Conservation (phyloP, 2,329 filamentous ascomycete genomes). For the Leptoxyphium fumago region DNA sequence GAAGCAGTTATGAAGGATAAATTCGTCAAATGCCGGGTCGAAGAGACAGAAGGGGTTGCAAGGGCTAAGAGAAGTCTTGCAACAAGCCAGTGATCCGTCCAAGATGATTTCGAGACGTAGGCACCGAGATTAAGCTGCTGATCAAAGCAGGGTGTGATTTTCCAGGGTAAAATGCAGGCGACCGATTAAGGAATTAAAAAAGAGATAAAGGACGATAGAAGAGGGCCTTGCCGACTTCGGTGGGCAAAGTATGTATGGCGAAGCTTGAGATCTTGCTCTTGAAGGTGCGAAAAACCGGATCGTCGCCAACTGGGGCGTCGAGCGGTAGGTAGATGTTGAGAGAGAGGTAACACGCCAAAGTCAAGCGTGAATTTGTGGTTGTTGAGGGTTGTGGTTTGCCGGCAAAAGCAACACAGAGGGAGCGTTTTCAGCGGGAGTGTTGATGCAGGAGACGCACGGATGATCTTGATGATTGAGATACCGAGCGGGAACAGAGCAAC, state of each 20-base stretch:
- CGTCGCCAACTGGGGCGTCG: background rate
- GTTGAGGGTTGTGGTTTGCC: no score
- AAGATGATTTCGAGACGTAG: conserved; percentile 4
- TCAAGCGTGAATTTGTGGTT: no score
- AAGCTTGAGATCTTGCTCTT: background rate
- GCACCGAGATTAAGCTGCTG: conserved; percentile 17
- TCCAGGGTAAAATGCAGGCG: conserved; percentile 4
- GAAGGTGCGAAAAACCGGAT: background rate
- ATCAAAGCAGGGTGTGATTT: conserved; percentile 12
- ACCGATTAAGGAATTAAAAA: conserved; percentile 20
- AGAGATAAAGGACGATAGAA: conserved; percentile 9
- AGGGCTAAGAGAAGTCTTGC: no score
- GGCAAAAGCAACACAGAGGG: no score
- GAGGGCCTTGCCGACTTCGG: conserved; percentile 3
- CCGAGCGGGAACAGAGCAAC: no score
- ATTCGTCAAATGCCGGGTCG: no score
- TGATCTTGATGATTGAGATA: no score
- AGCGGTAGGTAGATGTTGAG: no score
- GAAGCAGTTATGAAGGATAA: background rate
- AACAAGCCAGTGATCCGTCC: background rate
- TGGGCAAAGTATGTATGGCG: background rate
- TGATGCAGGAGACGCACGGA: no score
- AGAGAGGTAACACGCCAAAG: no score
- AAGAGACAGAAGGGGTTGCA: no score
- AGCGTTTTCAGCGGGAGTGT: no score